Conservation (phyloP, 306 rosid genomes). For the Dryas drummondii region DNA sequence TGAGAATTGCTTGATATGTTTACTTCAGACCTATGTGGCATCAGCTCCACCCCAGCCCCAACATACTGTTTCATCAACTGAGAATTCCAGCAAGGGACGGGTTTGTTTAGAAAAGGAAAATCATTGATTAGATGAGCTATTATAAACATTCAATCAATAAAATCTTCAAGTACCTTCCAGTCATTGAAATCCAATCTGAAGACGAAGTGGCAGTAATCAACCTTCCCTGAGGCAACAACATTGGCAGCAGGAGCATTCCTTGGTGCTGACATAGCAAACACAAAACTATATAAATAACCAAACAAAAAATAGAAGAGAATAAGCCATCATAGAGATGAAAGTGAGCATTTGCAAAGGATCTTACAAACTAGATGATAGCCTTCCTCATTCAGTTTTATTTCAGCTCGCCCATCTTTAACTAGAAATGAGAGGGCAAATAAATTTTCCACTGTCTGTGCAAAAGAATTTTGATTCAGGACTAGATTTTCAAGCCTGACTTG, state of each 20-base stretch:
- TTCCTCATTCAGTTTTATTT: constrained; percentile 49
- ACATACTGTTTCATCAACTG: constrained; percentile 64
- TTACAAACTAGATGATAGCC: constrained; percentile 73
- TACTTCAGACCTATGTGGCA: constrained; percentile 52
- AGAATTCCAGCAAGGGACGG: constrained; percentile 17
- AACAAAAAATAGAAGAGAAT: neutral
- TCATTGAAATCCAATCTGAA: constrained; percentile 84
- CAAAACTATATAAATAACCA: neutral
- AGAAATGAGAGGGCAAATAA: constrained; percentile 81
- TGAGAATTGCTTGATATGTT: constrained; percentile 17
- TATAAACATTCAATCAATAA: neutral
- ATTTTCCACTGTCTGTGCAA: constrained; percentile 82
- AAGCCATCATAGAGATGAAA: neutral
- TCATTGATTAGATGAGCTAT: constrained; percentile 13
- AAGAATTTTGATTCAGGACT: constrained; percentile 59
- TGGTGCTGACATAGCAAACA: constrained; percentile 55
- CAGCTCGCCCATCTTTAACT: constrained; percentile 88
- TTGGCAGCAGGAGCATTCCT: constrained; percentile 75
- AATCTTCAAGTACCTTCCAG: constrained; percentile 68
- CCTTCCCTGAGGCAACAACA: constrained; percentile 46
- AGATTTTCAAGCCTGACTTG: constrained; percentile 58
- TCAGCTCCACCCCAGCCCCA: constrained; percentile 58
- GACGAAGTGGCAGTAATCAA: constrained; percentile 63
- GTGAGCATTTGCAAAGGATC: constrained; percentile 9
- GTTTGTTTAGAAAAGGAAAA: constrained; percentile 16